Conservation (phyloP, 2,329 filamentous ascomycete species). For the Aureobasidium sp. region DNA sequence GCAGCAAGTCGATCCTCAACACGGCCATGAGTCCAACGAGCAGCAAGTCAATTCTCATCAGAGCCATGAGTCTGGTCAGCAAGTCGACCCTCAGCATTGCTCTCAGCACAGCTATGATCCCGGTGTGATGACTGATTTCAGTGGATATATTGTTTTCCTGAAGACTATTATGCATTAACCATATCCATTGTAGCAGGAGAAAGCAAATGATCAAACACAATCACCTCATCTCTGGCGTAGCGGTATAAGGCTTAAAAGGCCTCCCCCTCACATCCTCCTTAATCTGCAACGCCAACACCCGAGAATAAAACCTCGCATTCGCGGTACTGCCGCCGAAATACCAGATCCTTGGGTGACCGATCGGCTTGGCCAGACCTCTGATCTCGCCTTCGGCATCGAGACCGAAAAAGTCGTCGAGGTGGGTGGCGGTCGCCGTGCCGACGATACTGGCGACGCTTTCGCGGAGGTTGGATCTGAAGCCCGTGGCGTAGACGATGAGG, state of each 20-base stretch:
- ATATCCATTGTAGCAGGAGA: too few relatives aligned
- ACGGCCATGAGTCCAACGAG: too few relatives aligned
- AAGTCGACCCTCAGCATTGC: too few relatives aligned
- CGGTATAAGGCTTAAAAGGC: constrained; percentile 16
- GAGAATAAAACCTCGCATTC: constrained; percentile 42
- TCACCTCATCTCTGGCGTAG: too few relatives aligned
- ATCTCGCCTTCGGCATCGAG: constrained; percentile 43
- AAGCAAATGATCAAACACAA: too few relatives aligned
- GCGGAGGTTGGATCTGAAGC: constrained; percentile 40
- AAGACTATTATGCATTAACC: too few relatives aligned
- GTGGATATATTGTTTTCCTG: too few relatives aligned
- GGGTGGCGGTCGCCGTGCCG: constrained; percentile 35
- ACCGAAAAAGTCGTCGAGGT: constrained; percentile 40
- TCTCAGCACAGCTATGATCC: too few relatives aligned
- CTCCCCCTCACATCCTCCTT: constrained; percentile 29
- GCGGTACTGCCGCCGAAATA: constrained; percentile 40
- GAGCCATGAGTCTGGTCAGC: too few relatives aligned
- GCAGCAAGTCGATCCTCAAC: too few relatives aligned
- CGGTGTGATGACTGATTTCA: too few relatives aligned
- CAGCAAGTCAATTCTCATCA: too few relatives aligned
- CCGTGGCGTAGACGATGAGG: constrained; percentile 42
- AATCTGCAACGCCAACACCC: constrained; percentile 42
- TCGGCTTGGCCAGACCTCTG: constrained; percentile 35
- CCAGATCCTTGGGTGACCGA: constrained; percentile 35
- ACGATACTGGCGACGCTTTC: constrained; percentile 34